Percentiles rank a stretch among this genome's conserved stretches.
Evolutionary conservation across 23 red algal species (phyloP).

Genomic region (Gracilaria gracilis): DNA sequence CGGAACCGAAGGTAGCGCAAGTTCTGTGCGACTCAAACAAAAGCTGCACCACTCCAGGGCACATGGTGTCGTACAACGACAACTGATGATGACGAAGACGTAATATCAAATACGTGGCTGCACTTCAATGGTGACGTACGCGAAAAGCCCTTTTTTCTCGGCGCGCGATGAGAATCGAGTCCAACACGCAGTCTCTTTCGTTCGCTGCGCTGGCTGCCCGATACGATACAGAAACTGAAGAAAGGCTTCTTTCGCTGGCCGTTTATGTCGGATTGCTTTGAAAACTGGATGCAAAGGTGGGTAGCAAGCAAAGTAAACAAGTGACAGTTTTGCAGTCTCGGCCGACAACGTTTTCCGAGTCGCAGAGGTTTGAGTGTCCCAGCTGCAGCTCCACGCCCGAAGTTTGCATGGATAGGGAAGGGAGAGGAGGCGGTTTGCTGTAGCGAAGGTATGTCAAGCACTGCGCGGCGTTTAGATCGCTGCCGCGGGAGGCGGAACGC

Average conservation of each 20-base stretch:
- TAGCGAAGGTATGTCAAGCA: too few relatives aligned
- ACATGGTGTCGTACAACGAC: conserved; percentile 21
- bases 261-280: neutral
- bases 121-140: neutral
- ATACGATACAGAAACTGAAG: neutral
- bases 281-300: too few relatives aligned
- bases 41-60: conserved; percentile 46
- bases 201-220: conserved; percentile 39
- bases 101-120: conserved; percentile 17
- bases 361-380: too few relatives aligned
- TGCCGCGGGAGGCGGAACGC: too few relatives aligned
- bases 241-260: neutral
- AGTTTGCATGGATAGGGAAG: too few relatives aligned
- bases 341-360: too few relatives aligned
- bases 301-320: too few relatives aligned
- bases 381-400: too few relatives aligned
- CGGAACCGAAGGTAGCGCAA: neutral
- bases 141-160: conserved; percentile 26
- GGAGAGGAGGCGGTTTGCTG: too few relatives aligned
- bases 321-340: too few relatives aligned
- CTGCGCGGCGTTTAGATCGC: too few relatives aligned
- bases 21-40: conserved; percentile 33
- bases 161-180: neutral
- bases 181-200: neutral
- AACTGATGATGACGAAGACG: conserved; percentile 44